These are phyloP conservation scores for Xylaria sp. DNA, from an alignment of 495 filamentous ascomycete genomes.

Conservation along the genomic window DNA sequence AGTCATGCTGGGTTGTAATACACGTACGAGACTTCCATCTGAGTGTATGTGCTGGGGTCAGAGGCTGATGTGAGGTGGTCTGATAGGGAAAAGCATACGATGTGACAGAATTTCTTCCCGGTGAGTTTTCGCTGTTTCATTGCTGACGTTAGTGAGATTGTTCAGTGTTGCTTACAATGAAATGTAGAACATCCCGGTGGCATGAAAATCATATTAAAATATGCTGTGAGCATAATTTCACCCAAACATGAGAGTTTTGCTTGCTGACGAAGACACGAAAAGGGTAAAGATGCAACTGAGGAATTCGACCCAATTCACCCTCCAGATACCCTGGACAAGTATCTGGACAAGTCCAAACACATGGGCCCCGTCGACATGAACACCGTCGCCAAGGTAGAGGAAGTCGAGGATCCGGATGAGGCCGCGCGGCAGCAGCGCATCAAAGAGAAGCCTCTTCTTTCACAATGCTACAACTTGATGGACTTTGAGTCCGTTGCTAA, in stretches of 20 bases:
- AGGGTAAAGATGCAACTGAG: conserved; percentile 82
- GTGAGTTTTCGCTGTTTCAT: conserved; percentile 37
- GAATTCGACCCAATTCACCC: conserved; percentile 86
- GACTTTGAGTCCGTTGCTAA: conserved; percentile 94
- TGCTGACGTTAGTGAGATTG: not conserved
- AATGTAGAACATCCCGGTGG: conserved; percentile 78
- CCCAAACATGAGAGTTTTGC: not conserved
- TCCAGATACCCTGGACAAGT: conserved; percentile 78
- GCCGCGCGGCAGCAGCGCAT: conserved; percentile 76
- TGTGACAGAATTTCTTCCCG: conserved; percentile 74
- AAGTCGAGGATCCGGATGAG: conserved; percentile 78
- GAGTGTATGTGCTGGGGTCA: too few relatives aligned
- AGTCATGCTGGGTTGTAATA: conserved; percentile 30
- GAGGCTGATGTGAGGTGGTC: not conserved
- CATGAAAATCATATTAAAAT: conserved; percentile 78
- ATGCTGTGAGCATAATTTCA: conserved; percentile 55
- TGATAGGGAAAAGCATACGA: conserved; percentile 70
- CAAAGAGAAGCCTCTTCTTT: conserved; percentile 76
- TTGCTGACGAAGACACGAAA: not conserved
- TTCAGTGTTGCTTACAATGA: conserved; percentile 30
- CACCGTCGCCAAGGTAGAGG: conserved; percentile 77
- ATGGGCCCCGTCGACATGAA: conserved; percentile 90
- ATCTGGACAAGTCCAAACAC: conserved; percentile 84
- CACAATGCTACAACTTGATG: conserved; percentile 92
- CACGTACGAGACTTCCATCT: conserved; percentile 16